Conservation (phyloP, 169 alveolate genomes). For the Eimeria brunetti region DNA sequence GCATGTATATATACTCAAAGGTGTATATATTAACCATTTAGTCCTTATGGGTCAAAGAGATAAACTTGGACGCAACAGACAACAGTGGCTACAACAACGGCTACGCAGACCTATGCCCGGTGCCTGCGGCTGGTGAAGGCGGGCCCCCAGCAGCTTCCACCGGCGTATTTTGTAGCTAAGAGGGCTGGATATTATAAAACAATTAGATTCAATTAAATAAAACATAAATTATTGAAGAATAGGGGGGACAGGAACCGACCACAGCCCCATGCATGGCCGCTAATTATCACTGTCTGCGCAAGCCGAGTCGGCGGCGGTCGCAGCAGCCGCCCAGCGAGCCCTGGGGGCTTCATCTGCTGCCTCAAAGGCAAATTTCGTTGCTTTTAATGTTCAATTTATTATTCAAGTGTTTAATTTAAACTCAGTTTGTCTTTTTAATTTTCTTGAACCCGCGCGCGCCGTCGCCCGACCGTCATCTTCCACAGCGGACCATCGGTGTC, state of each 20-base stretch:
- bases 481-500: neutral
- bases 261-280: conserved; percentile 20
- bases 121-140: neutral
- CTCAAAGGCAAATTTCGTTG: neutral
- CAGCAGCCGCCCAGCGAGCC: conserved; percentile 11
- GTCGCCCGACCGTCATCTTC: too few species aligned
- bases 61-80: too few species aligned
- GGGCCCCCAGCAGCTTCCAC: neutral
- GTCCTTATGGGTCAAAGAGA: too few species aligned
- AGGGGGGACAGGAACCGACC: neutral
- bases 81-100: too few species aligned
- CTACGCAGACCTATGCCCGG: too few species aligned
- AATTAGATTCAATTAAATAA: neutral
- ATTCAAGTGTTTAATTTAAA: neutral
- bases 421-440: neutral
- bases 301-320: conserved; percentile 47
- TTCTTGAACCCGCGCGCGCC: neutral
- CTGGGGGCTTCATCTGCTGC: neutral
- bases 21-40: too few species aligned
- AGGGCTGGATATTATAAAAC: neutral
- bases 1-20: neutral
- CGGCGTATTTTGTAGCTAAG: neutral
- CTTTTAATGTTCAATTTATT: neutral
- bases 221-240: neutral
- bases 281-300: neutral